Base-by-base conservation (phyloP, 2,329 filamentous ascomycete species). In the Coleophoma crateriformis region DNA sequence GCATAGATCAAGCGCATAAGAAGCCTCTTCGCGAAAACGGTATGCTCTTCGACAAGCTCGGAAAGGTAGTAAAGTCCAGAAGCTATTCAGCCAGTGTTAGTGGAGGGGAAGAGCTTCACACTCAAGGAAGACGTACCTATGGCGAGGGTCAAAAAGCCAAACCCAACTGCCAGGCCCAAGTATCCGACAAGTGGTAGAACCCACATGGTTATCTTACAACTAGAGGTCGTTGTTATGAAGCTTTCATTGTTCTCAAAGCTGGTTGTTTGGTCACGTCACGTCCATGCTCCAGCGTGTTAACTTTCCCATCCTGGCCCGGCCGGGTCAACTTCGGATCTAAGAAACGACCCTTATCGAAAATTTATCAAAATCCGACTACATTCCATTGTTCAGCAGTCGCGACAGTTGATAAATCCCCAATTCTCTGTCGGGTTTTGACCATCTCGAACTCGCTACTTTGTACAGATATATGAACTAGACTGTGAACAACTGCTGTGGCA, bases 21-120 rank as follows among this genome's bases (percentile, higher is more conserved):
- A n/a, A 96, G 74, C 50, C 86, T 88, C 67, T 95, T 95, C 12
- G 91, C 88, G 54, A 95, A 71, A 11, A 97, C 92, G 4, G 92
- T 96, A 66, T 99, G 92, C 69, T 99, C 94, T 71, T 99, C 94
- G 53, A 99, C 94, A 13, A 97, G 84, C 69, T 99, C 94, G 20
- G 92, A 96, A 48, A 99, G 85, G 68, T 99, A 99, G 74, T 99
- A 99, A 22, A 99, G 83, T 35, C 94, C 94, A n/a, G 90, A 96
- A 37, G 94, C 94, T 89, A 62, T 44, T 53, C 8, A 38, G 11
- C 13, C 6, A 45, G 15, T 40, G 35, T 46, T 32, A 51, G 27
- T 44, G 40, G 48, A 50, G 14, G 15, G 35, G 41, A 32, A 39
- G 38, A 22, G 22, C 33, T 12, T 33, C 8, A 15, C 15, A 15